Evolutionary conservation across 176 grass and related monocot species (phyloP).

Genomic region (Aegilops sharonensis): DNA sequence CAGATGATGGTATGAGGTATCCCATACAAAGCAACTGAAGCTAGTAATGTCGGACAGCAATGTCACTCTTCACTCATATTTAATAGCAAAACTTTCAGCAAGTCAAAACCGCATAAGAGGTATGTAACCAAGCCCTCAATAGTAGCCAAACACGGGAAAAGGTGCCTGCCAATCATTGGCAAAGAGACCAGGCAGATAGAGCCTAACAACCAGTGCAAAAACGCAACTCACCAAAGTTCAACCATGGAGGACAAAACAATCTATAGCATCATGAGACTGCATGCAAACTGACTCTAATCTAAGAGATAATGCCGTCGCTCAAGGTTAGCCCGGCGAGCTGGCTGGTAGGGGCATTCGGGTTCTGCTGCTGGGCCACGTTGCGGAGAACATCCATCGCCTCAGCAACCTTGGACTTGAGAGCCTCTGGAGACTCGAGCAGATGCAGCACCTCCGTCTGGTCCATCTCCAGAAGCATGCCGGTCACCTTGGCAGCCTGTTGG

Average conservation of each 20-base stretch:
- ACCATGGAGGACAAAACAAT: constrained; percentile 20
- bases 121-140: not conserved
- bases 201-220: constrained; percentile 26
- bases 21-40: not conserved
- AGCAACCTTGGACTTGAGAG: constrained; percentile 79
- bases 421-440: constrained; percentile 81
- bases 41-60: too few relatives aligned
- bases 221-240: constrained; percentile 29
- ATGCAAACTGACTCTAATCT: constrained; percentile 20
- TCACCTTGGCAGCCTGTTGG: constrained; percentile 78
- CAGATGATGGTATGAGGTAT: not conserved
- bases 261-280: constrained; percentile 21
- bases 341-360: constrained; percentile 46
- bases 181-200: not conserved
- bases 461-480: constrained; percentile 96
- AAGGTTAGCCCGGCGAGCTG: constrained; percentile 68
- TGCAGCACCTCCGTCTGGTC: constrained; percentile 94
- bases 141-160: constrained; percentile 20
- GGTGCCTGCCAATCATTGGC: constrained; percentile 13
- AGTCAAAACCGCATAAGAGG: not conserved
- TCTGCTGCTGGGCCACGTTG: constrained; percentile 71
- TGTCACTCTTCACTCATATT: constrained; percentile 2
- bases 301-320: constrained; percentile 52
- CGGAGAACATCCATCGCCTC: constrained; percentile 94
- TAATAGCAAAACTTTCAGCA: constrained; percentile 17